These are phyloP conservation scores for Wickerhamomyces xylosicus DNA, from an alignment of 805 yeast species.

Conservation along the genomic window DNA sequence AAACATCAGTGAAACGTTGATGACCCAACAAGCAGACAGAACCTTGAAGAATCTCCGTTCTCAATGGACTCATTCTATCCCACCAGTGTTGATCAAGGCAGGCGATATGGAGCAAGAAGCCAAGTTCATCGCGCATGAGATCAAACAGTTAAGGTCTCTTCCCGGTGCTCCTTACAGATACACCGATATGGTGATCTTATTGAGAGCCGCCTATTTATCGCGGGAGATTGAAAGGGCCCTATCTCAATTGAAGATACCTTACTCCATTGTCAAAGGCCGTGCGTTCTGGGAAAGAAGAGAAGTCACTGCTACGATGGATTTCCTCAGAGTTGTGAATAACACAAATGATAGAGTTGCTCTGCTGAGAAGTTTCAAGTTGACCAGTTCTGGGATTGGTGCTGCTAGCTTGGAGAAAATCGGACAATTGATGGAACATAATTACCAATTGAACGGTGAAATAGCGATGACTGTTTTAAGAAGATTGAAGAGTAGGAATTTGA, in stretches of 20 bases:
- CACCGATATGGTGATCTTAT: constrained; percentile 64
- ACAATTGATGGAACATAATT: constrained; percentile 4
- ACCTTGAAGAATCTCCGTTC: constrained; percentile 17
- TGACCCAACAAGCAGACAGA: constrained; percentile 48
- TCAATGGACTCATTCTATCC: neutral
- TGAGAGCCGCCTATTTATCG: constrained; percentile 55
- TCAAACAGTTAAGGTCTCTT: constrained; percentile 34
- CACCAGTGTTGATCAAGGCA: neutral
- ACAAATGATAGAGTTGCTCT: constrained; percentile 52
- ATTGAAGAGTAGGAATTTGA: constrained; percentile 2
- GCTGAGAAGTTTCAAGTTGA: constrained; percentile 40
- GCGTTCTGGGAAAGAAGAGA: constrained; percentile 78
- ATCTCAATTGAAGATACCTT: constrained; percentile 46
- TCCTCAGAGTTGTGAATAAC: constrained; percentile 50
- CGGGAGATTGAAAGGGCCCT: constrained; percentile 57
- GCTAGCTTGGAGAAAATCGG: constrained; percentile 5
- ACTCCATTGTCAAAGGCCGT: constrained; percentile 57
- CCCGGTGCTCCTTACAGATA: constrained; percentile 33
- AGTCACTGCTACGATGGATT: constrained; percentile 50
- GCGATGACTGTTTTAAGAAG: constrained; percentile 8
- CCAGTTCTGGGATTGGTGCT: constrained; percentile 54
- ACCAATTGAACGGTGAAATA: neutral
- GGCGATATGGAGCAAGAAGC: constrained; percentile 34
- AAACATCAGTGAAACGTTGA: constrained; percentile 50
- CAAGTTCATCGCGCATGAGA: constrained; percentile 42